A percentile compares a stretch with the other conserved stretches of the same genome.
phyloP scores from a whole-genome alignment of 2,329 filamentous ascomycete species.

The Pseudogymnoascus sp. region DNA sequence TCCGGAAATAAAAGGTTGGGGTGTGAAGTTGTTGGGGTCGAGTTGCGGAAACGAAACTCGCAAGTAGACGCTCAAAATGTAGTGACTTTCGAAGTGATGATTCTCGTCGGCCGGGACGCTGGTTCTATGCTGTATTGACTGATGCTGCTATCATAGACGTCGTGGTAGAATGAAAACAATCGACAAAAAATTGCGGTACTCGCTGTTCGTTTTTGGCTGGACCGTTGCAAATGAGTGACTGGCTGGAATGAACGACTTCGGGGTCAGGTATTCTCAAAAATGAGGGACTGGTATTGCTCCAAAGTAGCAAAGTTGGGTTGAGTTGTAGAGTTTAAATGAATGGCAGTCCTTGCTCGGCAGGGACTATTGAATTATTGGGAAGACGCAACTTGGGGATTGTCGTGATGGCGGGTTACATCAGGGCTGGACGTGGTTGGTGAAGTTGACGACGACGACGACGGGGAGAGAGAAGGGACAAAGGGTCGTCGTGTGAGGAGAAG shows the following conservation, averaged over 20 bases:
- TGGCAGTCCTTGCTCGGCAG: background rate
- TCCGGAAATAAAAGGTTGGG: background rate
- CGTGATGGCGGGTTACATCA: background rate
- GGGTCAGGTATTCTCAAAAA: background rate
- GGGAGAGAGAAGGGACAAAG: background rate
- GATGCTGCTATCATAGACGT: background rate
- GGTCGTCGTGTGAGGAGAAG: background rate
- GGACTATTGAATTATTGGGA: background rate
- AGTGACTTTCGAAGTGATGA: background rate
- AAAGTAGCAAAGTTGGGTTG: background rate
- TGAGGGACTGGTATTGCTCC: background rate
- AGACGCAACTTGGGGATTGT: background rate
- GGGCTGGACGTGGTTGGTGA: background rate
- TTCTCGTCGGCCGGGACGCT: background rate
- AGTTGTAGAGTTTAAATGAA: background rate
- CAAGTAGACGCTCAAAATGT: background rate
- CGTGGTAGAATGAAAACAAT: background rate
- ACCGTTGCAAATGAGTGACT: background rate
- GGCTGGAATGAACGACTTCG: background rate
- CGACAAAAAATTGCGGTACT: background rate
- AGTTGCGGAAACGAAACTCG: background rate
- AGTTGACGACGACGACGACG: background rate
- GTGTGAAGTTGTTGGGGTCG: background rate
- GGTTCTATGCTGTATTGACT: background rate
- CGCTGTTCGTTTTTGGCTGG: background rate